phyloP scores from a whole-genome alignment of 805 yeast genomes.

The Myxozyma udenii region DNA sequence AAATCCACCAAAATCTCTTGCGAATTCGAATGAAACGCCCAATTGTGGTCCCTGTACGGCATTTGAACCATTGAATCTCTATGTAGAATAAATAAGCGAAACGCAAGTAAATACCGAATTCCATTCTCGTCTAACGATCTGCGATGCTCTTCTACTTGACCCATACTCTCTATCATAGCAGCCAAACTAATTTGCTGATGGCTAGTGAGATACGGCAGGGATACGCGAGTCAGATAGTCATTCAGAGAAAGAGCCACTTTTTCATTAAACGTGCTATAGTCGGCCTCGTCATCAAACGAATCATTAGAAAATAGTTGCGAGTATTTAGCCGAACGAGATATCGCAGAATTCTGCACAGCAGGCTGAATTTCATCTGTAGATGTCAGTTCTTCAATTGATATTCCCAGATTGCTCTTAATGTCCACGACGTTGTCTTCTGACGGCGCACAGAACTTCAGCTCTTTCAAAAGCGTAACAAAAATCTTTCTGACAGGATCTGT shows the following conservation, averaged over 20 bases:
- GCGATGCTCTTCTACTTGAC: slow-evolving; percentile 49
- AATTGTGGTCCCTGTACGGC: slow-evolving; percentile 74
- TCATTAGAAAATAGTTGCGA: slow-evolving; percentile 13
- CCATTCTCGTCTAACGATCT: slow-evolving; percentile 61
- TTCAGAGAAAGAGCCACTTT: slow-evolving; percentile 49
- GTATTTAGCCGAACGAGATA: slow-evolving; percentile 17
- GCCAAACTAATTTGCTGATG: slow-evolving; percentile 86
- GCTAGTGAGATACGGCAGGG: slow-evolving; percentile 78
- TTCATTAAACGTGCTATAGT: slow-evolving; percentile 40
- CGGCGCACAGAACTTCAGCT: slow-evolving; percentile 53
- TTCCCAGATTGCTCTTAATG: slow-evolving; percentile 34
- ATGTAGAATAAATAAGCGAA: slow-evolving; percentile 44
- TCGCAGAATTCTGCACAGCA: slow-evolving; percentile 1
- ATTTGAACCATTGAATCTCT: slow-evolving; percentile 50
- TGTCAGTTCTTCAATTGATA: slow-evolving; percentile 37
- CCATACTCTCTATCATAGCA: slow-evolving; percentile 63
- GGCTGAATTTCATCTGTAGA: slow-evolving; percentile 8
- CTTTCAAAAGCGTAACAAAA: slow-evolving; percentile 51
- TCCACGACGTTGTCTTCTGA: slow-evolving; percentile 41
- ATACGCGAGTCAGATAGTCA: slow-evolving; percentile 58
- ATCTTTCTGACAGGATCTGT: slow-evolving; percentile 54
- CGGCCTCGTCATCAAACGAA: slow-evolving; percentile 7
- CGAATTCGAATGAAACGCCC: slow-evolving; percentile 84
- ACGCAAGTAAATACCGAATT: slow-evolving; percentile 48
- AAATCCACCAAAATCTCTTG: slow-evolving; percentile 61